Percentiles rank a stretch among this genome's conserved stretches.
Evolutionary conservation across 208 protist species (phyloP).

Genomic region (Leishmania mexicana): DNA sequence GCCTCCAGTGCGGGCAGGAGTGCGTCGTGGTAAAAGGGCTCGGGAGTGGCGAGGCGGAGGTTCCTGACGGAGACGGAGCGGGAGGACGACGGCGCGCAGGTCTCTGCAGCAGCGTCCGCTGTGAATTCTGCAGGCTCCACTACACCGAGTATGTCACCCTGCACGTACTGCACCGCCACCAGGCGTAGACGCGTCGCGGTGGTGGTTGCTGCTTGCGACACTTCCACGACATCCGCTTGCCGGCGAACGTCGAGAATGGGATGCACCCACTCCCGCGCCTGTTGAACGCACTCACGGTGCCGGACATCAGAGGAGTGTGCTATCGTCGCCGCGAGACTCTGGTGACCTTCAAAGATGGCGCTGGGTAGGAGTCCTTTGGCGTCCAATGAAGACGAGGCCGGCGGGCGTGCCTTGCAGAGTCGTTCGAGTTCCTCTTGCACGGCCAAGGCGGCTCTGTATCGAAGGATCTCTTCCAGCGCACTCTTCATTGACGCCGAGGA

Average conservation of each 20-base stretch:
- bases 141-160: conserved; percentile 19
- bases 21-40: conserved; percentile 34
- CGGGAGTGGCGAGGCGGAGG: conserved; percentile 22
- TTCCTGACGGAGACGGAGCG: conserved; percentile 18
- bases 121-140: conserved; percentile 3
- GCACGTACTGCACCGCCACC: conserved; percentile 15
- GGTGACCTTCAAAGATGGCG: conserved; percentile 44
- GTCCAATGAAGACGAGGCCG: neutral
- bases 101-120: neutral
- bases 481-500: neutral
- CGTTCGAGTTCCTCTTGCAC: conserved; percentile 14
- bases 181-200: conserved; percentile 1
- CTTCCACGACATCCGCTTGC: conserved; percentile 11
- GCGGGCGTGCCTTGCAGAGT: conserved; percentile 12
- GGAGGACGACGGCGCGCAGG: neutral
- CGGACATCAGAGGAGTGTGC: neutral
- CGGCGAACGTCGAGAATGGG: conserved; percentile 46
- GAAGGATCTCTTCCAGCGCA: conserved; percentile 16
- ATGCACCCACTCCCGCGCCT: conserved; percentile 30
- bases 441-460: conserved; percentile 19
- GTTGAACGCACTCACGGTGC: neutral
- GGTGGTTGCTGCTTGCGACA: neutral
- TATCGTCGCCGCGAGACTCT: conserved; percentile 13
- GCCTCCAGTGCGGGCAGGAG: conserved; percentile 41
- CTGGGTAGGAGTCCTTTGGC: conserved; percentile 35